phyloP scores from a whole-genome alignment of 257 asterid genomes.

The Lavandula angustifolia region DNA sequence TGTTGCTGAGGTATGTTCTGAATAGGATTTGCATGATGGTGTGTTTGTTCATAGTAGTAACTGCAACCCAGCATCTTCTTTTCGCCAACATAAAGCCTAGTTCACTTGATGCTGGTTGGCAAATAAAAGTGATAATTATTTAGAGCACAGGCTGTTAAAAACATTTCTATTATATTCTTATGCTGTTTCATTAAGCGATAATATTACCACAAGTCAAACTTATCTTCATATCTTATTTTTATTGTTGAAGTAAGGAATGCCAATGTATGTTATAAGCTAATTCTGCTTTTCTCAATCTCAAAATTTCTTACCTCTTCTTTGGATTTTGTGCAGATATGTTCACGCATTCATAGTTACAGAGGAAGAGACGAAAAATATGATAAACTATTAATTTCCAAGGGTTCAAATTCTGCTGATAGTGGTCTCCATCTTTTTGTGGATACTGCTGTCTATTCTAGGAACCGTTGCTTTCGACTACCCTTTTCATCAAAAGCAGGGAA shows the following conservation, averaged over 20 bases:
- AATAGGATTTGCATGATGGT: not conserved
- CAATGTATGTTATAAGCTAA: constrained; percentile 12
- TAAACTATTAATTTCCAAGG: constrained; percentile 68
- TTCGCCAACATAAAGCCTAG: not conserved
- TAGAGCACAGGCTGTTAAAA: not conserved
- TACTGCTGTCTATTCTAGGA: constrained; percentile 92
- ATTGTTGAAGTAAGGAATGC: constrained; percentile 13
- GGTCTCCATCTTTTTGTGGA: constrained; percentile 71
- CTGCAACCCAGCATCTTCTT: constrained; percentile 6
- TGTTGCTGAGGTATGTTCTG: constrained; percentile 77
- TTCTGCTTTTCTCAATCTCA: constrained; percentile 14
- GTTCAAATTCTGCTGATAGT: constrained; percentile 50
- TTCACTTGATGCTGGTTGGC: constrained; percentile 7
- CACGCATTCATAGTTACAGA: constrained; percentile 61
- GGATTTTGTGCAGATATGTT: constrained; percentile 62
- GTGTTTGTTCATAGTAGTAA: constrained; percentile 18
- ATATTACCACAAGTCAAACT: not conserved
- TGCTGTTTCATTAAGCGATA: not conserved
- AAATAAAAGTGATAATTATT: not conserved
- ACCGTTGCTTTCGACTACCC: constrained; percentile 91
- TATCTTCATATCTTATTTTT: constrained; percentile 16
- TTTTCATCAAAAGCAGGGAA: constrained; percentile 96
- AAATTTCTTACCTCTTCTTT: constrained; percentile 19
- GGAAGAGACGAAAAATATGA: constrained; percentile 57
- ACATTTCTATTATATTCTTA: constrained; percentile 1